Evolutionary conservation across 2,329 filamentous ascomycete species (phyloP), one percentile per base, ranked within the genome.

Genomic region (Kalmusia sp.): DNA sequence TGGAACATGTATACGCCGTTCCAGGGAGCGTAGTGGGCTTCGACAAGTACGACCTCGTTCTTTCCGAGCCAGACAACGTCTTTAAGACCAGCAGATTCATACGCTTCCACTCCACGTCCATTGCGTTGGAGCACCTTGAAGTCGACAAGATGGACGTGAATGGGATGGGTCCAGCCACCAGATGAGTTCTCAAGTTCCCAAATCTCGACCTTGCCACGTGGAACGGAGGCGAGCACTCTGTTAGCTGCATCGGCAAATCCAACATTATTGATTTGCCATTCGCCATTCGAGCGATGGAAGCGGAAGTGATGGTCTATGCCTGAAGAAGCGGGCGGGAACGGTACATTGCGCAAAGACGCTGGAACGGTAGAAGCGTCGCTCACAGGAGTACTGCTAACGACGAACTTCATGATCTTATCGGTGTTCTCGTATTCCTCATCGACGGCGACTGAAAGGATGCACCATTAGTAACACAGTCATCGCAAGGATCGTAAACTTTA

Each of bases 61-160:
- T 68, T 69, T 11, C 77, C 80, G 3, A 86, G 74, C 74, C 82
- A 80, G 2, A 84, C 82, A 2, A 84, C 80, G 58, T 86, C 83
- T 68, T 86, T 85, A 4, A 85, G 75, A 0, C 80, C 82, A 0
- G 74, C 77, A 1, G 73, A 72, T 67, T 86, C 84, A 60, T 86
- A 85, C 5, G 51, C 43, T 55, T 77, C 65, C 5, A 84, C 76
- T n/a, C 65, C 65, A 11, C 62, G 51, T 7, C 75, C 52, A 45
- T 54, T 76, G 17, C 83, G 80, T 4, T 69, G 72, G 19, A 84
- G 59, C 38, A 86, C 75, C 49, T 79, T 77, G 69, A 86, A 81
- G 61, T 85, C 82, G 48, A 86, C 78, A 2, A 85, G 73, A 61
- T 86, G 84, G 33, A 86, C 77, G 66, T 86, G 83, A 38, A 76